A percentile compares a stretch with the other conserved stretches of the same genome.
phyloP scores from a whole-genome alignment of 2,329 filamentous ascomycete species.

The Calonectria henricotiae region DNA sequence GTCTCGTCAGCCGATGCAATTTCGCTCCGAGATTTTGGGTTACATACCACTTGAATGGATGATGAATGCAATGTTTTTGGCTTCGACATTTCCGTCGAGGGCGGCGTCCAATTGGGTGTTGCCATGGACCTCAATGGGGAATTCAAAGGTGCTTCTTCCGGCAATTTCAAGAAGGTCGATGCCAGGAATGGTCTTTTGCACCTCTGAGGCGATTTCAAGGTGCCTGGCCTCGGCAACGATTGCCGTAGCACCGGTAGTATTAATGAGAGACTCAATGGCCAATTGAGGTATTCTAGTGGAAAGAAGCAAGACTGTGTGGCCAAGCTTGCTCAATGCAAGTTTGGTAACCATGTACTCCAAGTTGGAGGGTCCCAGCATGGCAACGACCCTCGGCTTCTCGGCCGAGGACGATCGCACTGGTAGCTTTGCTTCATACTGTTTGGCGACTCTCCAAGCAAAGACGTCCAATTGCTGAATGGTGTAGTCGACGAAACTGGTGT shows the following conservation, averaged over 20 bases:
- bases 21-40: constrained; percentile 38
- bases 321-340: constrained; percentile 70
- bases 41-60: constrained; percentile 56
- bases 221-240: constrained; percentile 51
- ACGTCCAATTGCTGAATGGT: constrained; percentile 64
- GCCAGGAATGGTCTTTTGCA: constrained; percentile 39
- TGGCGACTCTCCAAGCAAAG: constrained; percentile 54
- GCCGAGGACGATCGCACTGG: constrained; percentile 45
- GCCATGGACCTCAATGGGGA: constrained; percentile 52
- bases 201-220: constrained; percentile 43
- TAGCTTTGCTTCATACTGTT: constrained; percentile 46
- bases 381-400: constrained; percentile 60
- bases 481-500: constrained; percentile 65
- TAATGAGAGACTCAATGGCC: constrained; percentile 55
- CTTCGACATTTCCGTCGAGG: constrained; percentile 43
- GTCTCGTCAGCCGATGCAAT: constrained; percentile 43
- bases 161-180: constrained; percentile 53
- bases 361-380: constrained; percentile 68
- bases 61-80: constrained; percentile 53
- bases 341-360: constrained; percentile 71
- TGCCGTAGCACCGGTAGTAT: constrained; percentile 48
- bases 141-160: constrained; percentile 51
- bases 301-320: constrained; percentile 65
- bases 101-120: constrained; percentile 52
- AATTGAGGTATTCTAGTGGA: constrained; percentile 57